A percentile compares a stretch with the other conserved stretches of the same genome.
Conservation (phyloP, 192 early-diverging fungal species). For the Coemansia erecta region DNA sequence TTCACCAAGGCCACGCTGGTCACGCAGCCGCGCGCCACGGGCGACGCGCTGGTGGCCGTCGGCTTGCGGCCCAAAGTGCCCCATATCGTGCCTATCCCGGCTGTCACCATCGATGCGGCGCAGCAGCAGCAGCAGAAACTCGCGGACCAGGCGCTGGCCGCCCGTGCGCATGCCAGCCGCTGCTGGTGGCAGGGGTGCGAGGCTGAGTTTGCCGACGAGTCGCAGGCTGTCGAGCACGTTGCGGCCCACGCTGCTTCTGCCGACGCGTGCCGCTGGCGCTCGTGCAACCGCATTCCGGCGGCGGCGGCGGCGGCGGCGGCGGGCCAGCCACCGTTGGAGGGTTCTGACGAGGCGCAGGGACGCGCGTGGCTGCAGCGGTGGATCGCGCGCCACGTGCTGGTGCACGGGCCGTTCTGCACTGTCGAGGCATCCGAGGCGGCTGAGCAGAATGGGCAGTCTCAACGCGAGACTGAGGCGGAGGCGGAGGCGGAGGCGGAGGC, state of each 20-base stretch:
- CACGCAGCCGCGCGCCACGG: not conserved
- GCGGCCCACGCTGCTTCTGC: slow-evolving; percentile 13
- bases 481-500: too few species aligned
- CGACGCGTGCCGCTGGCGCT: slow-evolving; percentile 45
- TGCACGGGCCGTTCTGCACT: slow-evolving; percentile 42
- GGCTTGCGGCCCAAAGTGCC: slow-evolving; percentile 21
- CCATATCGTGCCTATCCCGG: slow-evolving; percentile 40
- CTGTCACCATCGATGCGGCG: slow-evolving; percentile 11
- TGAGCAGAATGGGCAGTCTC: slow-evolving; percentile 14
- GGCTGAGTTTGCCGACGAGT: slow-evolving; percentile 23
- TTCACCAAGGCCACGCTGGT: slow-evolving; percentile 31
- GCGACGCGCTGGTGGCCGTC: slow-evolving; percentile 20
- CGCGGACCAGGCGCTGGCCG: not conserved
- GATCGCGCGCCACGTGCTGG: slow-evolving; percentile 32
- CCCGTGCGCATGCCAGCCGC: slow-evolving; percentile 12
- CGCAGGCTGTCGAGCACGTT: slow-evolving; percentile 28
- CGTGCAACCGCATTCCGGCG: slow-evolving; percentile 41
- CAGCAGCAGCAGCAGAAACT: slow-evolving; percentile 4
- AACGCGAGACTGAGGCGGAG: not conserved
- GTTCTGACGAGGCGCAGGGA: too few species aligned
- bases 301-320: not conserved
- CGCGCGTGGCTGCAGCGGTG: slow-evolving; percentile 13
- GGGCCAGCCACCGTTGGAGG: too few species aligned
- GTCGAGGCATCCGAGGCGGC: not conserved
- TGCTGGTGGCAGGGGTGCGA: slow-evolving; percentile 39